Evolutionary conservation across 257 asterid genomes (phyloP).

Genomic region (Mentha longifolia): DNA sequence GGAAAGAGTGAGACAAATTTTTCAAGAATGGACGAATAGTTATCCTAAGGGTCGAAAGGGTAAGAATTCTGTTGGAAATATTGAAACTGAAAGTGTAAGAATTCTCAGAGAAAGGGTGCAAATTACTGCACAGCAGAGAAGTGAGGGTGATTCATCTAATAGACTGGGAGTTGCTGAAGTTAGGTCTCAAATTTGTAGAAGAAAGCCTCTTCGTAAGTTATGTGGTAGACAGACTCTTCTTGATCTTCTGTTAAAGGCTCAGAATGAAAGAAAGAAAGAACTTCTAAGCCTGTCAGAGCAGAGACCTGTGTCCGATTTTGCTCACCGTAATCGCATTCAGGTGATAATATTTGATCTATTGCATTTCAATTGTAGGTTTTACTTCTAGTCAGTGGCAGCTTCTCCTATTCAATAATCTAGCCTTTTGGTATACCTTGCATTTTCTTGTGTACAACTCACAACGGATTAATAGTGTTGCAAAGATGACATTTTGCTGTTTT

Average conservation of each 20-base stretch:
- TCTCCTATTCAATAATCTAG: neutral
- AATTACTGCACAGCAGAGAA: constrained; percentile 46
- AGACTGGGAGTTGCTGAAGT: constrained; percentile 52
- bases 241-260: constrained; percentile 78
- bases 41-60: constrained; percentile 45
- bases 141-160: constrained; percentile 38
- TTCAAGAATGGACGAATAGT: constrained; percentile 73
- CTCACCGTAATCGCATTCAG: constrained; percentile 94
- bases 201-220: constrained; percentile 63
- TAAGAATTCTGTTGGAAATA: constrained; percentile 54
- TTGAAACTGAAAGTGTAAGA: constrained; percentile 62
- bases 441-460: neutral
- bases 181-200: constrained; percentile 59
- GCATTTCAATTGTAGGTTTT: neutral
- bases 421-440: neutral
- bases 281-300: constrained; percentile 58
- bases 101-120: constrained; percentile 62
- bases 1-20: constrained; percentile 76
- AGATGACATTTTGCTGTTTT: neutral
- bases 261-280: constrained; percentile 72
- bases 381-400: neutral
- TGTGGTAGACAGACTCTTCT: constrained; percentile 93
- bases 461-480: neutral
- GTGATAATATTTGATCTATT: constrained; percentile 40
- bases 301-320: constrained; percentile 74